Evolutionary conservation across 768 basidiomycete genomes (phyloP).

Genomic region (Mycena rosella): DNA sequence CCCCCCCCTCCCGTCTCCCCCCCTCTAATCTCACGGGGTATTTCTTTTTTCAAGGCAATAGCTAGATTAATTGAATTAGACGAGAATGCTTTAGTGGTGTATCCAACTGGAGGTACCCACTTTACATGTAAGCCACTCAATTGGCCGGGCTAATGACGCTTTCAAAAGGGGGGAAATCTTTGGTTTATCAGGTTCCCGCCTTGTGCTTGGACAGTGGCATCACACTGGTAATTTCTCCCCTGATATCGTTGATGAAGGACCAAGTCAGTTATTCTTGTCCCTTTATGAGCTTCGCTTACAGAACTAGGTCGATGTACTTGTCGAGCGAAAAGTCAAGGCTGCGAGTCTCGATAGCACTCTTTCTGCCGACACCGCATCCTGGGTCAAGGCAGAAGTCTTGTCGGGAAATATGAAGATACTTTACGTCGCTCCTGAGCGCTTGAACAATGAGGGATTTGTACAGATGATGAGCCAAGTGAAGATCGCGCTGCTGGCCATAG

Average conservation of each 20-base stretch:
- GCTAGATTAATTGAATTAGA: conserved; percentile 52
- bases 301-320: conserved; percentile 52
- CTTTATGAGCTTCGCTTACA: conserved; percentile 2
- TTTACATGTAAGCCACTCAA: neutral
- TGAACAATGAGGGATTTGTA: conserved; percentile 60
- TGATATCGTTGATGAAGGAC: conserved; percentile 53
- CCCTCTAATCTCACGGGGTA: too few relatives aligned
- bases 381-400: conserved; percentile 52
- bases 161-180: conserved; percentile 34
- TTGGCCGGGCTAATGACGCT: neutral
- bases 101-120: conserved; percentile 51
- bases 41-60: conserved; percentile 44
- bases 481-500: conserved; percentile 62
- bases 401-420: conserved; percentile 58
- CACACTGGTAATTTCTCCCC: conserved; percentile 53
- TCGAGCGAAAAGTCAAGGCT: conserved; percentile 50
- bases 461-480: conserved; percentile 57
- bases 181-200: conserved; percentile 50
- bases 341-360: conserved; percentile 57
- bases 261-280: conserved; percentile 43
- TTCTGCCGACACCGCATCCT: conserved; percentile 43
- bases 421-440: conserved; percentile 62
- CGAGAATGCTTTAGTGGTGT: conserved; percentile 56
- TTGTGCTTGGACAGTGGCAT: conserved; percentile 50
- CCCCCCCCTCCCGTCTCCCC: too few relatives aligned